Conservation (phyloP, 306 rosid species). For the Leucaena leucocephala region DNA sequence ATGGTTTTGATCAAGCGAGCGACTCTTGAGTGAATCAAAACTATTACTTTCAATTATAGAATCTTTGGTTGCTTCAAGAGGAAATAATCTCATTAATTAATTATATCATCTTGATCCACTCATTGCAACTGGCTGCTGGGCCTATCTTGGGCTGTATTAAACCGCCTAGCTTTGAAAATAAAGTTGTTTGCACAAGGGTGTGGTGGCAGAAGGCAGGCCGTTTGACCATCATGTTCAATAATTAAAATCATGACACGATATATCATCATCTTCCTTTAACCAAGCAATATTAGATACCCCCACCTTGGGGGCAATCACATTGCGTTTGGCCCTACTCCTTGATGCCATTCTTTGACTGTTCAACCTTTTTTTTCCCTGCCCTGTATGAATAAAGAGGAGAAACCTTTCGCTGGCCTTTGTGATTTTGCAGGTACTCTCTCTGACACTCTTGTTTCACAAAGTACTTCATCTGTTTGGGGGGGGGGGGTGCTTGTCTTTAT, state of each 20-base stretch:
- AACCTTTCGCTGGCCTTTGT: conserved; percentile 13
- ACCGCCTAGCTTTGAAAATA: not conserved
- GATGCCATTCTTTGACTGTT: conserved; percentile 26
- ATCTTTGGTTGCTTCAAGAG: conserved; percentile 30
- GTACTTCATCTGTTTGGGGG: not conserved
- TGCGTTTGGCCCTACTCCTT: conserved; percentile 1
- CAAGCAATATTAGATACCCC: conserved; percentile 39
- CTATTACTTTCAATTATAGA: not conserved
- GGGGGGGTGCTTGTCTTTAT: not conserved
- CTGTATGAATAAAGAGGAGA: conserved; percentile 6
- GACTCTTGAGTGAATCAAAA: conserved; percentile 1
- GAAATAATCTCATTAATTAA: conserved; percentile 21
- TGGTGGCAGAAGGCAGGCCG: conserved; percentile 22
- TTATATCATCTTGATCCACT: conserved; percentile 4
- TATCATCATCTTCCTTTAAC: conserved; percentile 32
- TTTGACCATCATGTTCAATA: conserved; percentile 33
- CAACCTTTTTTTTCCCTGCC: not conserved
- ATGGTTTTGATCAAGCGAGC: conserved; percentile 17
- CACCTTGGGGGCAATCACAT: conserved; percentile 32
- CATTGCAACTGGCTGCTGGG: not conserved
- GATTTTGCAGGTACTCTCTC: conserved; percentile 11
- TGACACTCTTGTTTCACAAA: not conserved
- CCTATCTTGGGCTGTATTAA: not conserved
- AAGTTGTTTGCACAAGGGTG: not conserved
- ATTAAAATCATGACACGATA: conserved; percentile 36